Conservation (phyloP, 208 protist genomes). For the Leishmania guyanensis region DNA sequence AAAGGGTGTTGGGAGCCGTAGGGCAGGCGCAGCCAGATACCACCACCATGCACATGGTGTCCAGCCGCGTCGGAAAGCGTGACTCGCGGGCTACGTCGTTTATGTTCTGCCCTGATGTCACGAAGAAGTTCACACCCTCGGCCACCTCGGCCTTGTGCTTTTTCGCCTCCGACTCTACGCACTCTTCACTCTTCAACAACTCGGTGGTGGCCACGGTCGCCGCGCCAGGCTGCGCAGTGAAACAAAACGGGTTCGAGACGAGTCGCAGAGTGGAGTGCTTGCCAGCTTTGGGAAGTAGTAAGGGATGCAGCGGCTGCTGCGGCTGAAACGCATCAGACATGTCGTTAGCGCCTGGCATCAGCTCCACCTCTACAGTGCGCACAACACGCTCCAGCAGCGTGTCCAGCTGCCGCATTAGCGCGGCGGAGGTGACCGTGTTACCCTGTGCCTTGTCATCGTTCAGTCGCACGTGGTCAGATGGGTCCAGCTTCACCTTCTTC, state of each 20-base stretch:
- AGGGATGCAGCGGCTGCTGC: conserved; percentile 92
- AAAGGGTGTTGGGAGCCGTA: conserved; percentile 92
- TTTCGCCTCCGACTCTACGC: conserved; percentile 13
- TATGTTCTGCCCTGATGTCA: conserved; percentile 88
- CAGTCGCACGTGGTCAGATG: conserved; percentile 76
- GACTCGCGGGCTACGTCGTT: conserved; percentile 85
- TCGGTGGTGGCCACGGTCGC: background rate
- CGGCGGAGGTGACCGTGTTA: conserved; percentile 51
- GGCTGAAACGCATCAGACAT: conserved; percentile 91
- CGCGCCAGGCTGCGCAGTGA: conserved; percentile 16
- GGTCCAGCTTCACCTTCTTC: conserved; percentile 86
- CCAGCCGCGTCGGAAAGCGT: conserved; percentile 47
- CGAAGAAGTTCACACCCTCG: conserved; percentile 53
- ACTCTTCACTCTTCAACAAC: background rate
- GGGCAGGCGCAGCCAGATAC: conserved; percentile 82
- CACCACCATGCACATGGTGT: conserved; percentile 78
- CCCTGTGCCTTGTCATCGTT: conserved; percentile 56
- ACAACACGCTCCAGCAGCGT: conserved; percentile 61
- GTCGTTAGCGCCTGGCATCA: conserved; percentile 92
- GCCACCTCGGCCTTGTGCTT: conserved; percentile 14
- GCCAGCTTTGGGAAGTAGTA: conserved; percentile 72
- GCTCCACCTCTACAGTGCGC: conserved; percentile 80
- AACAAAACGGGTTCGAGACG: conserved; percentile 89
- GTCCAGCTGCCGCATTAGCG: conserved; percentile 81
- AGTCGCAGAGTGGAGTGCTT: conserved; percentile 71